Base-by-base conservation (phyloP, 345 rosid genomes). In the Salix caprea region DNA sequence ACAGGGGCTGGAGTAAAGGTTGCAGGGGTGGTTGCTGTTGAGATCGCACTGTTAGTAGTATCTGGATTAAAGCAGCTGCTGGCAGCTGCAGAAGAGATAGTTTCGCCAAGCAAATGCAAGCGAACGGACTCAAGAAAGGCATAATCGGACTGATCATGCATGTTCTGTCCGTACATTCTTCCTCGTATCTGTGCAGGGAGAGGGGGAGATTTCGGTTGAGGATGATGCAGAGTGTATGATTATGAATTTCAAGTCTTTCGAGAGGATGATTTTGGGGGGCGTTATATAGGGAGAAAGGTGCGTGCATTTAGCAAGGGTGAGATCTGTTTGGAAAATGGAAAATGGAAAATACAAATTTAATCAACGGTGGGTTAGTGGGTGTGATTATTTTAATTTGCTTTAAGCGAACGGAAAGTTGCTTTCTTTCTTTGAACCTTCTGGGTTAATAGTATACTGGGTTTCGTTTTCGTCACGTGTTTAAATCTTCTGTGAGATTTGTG, bases 51-150 rank as follows among this genome's bases (percentile, higher is more conserved):
- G 16, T 46, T 13, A 46, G 50, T 46, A 46, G 4, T 46, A 12
- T 26, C 13, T 10, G 64, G 64, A 23, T 9, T 58, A 9, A 3
- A 39, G 48, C 24, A 9, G 71, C 52, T 40, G 54, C 52, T 40
- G 24, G 70, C 74, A 46, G 34, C 44, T 71, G 18, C 70, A 69
- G 69, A 72, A 14, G 16, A 3, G 23, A 83, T 79, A 32, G 90
- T 34, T 4, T 90, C 93, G 28, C 82, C 89, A 26, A 88, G 89
- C 56, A 92, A 87, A 80, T 85, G 79, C 19, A 77, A 74, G 19
- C 93, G 65, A 71, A 92, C 76, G 4, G 93, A 88, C 12, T 93
- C 97, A 19, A 90, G 74, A 58, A 81, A 40, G 11, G 85, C 82
- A 21, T 73, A 85, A 78, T 92, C 95, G 5, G 97, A 76, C 16